Evolutionary conservation across 108 stramenopile genomes (phyloP).

Genomic region (Pseudonitzschia pungens): DNA sequence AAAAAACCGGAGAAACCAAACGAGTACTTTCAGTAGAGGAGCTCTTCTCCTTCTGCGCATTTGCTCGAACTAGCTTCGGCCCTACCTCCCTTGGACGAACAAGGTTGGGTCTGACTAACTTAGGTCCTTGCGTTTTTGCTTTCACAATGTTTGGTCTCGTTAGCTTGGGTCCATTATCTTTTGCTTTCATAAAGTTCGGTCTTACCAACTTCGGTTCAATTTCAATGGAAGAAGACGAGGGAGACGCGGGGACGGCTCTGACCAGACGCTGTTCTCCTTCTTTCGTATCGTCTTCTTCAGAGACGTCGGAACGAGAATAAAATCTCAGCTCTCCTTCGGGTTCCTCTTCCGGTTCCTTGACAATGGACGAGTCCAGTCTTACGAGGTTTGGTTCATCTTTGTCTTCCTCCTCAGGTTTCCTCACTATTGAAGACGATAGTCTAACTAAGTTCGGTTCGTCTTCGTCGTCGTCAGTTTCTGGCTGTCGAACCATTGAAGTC

Average conservation of each 20-base stretch:
- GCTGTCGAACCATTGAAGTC: neutral
- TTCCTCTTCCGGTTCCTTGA: neutral
- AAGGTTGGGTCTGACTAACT: slow-evolving; percentile 8
- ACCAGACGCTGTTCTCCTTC: slow-evolving; percentile 10
- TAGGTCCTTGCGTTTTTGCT: neutral
- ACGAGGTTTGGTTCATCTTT: neutral
- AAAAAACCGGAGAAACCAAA: neutral
- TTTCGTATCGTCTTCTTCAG: neutral
- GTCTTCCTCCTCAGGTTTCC: neutral
- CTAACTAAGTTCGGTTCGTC: slow-evolving; percentile 12
- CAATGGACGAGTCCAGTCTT: neutral
- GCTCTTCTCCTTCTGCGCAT: neutral
- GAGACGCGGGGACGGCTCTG: slow-evolving; percentile 6
- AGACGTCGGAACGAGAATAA: neutral
- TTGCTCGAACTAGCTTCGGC: slow-evolving; percentile 12
- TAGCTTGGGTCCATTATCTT: neutral
- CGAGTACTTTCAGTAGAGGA: neutral
- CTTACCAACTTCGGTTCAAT: neutral
- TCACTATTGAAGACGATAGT: neutral
- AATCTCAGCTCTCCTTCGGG: neutral
- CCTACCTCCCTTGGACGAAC: neutral
- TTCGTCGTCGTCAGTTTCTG: neutral
- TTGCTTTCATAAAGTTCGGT: slow-evolving; percentile 1
- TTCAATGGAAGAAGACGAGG: neutral
- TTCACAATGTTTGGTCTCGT: slow-evolving; percentile 9